Base-by-base conservation (phyloP, 768 basidiomycete species). In the Lentinula lateritia region DNA sequence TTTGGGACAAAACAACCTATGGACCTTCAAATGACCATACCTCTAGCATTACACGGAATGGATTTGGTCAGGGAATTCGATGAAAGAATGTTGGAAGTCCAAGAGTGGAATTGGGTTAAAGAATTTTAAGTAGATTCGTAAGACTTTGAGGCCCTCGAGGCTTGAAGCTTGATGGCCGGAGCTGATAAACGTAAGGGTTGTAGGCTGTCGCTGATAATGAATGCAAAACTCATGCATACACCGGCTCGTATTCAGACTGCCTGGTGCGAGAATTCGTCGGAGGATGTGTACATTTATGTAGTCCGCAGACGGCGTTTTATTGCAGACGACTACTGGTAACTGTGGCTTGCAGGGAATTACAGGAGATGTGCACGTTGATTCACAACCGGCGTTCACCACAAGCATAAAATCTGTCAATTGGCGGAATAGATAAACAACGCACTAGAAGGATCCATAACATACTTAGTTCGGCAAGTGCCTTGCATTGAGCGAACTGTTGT, bases 51-150 rank as follows among this genome's bases (percentile, higher is more conserved):
- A 20, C 34, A 60, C 15, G 65, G 72, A 78, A 61, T 69, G 54
- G 71, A 78, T 62, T 69, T 79, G 35, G 56, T 78, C 18, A 61
- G 62, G 28, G 70, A 75, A 57, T 80, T 73, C 66, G 77, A 80
- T 61, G 61, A 67, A n/a, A 74, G 77, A 10, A 70, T 81, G 13
- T 12, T 39, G 34, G 41, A 28, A 36, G 41, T 41, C 54, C 16
- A 56, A 38, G 20, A 41, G 9, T 56, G 54, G 54, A 23, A 1
- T 9, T 28, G 54, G 41, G 12, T 0, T 56, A 18, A 39, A 13
- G 38, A 13, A 39, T 39, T 39, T 8, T 9, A 13, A 39, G 38
- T 39, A 39, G 7, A 9, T 39, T 39, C 9, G 45, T 46, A 7
- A 46, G 45, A n/a, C 1, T 46, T 13, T 52, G 45, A 16, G 23